Percentiles rank a stretch among this genome's conserved stretches.
Evolutionary conservation across 1,139 yeast genomes (phyloP).

Genomic region (Yamadazyma jaroonii): DNA sequence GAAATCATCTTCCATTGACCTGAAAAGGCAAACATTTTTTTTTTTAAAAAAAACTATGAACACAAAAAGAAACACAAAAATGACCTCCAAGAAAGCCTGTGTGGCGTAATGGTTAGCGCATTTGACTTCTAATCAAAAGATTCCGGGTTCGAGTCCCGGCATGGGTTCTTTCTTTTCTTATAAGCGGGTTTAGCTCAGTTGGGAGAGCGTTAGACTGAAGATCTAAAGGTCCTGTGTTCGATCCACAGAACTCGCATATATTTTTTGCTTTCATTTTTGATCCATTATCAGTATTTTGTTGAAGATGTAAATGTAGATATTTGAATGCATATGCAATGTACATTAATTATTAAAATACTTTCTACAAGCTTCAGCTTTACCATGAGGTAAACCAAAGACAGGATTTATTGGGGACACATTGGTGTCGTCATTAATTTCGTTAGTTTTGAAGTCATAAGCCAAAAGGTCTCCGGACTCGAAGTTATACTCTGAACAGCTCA

Average conservation of each 20-base stretch:
- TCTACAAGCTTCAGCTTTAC: conserved; percentile 22
- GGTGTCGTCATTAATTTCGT: conserved; percentile 18
- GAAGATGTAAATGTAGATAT: not conserved
- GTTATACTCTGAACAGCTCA: conserved; percentile 64
- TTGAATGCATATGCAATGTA: conserved; percentile 38
- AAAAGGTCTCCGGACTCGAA: conserved; percentile 20
- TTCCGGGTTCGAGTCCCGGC: conserved; percentile 36
- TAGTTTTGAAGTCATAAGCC: conserved; percentile 28
- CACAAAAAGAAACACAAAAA: not conserved
- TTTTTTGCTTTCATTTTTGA: not conserved
- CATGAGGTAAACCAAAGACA: conserved; percentile 58
- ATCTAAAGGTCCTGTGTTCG: conserved; percentile 95
- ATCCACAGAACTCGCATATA: conserved; percentile 87
- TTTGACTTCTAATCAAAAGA: conserved; percentile 33
- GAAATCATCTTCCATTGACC: no score
- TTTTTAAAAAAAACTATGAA: not conserved
- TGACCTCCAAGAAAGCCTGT: conserved; percentile 16
- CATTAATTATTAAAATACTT: not conserved
- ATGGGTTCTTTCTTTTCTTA: conserved; percentile 20
- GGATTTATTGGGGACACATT: conserved; percentile 51
- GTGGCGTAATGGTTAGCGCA: conserved; percentile 33
- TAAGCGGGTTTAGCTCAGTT: conserved; percentile 75
- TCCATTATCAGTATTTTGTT: not conserved
- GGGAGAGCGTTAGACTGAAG: conserved; percentile 93
- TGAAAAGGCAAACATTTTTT: no score